A percentile compares a stretch with the other conserved stretches of the same genome.
Conservation (phyloP, 1,284 basidiomycete genomes). For the Malassezia restricta region DNA sequence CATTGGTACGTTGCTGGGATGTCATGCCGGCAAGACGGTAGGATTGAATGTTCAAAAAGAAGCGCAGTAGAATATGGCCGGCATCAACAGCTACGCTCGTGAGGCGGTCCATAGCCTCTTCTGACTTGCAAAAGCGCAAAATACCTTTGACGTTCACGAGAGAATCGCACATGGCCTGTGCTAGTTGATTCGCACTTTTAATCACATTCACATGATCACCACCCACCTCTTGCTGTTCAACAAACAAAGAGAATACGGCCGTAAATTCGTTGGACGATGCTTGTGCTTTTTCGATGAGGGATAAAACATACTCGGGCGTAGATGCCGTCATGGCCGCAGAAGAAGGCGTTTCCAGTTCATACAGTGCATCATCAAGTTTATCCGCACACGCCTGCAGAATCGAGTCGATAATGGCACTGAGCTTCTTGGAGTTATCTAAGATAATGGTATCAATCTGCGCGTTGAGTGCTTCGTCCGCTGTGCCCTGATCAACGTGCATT, state of each 20-base stretch:
- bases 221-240: conserved; percentile 66
- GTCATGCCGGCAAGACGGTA: conserved; percentile 59
- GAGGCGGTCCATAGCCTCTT: conserved; percentile 82
- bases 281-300: conserved; percentile 93
- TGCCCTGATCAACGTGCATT: conserved; percentile 70
- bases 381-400: conserved; percentile 88
- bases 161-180: conserved; percentile 82
- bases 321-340: conserved; percentile 80
- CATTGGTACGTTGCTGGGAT: conserved; percentile 64
- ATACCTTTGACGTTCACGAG: conserved; percentile 88
- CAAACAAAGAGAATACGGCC: conserved; percentile 79
- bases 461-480: conserved; percentile 76
- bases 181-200: conserved; percentile 90
- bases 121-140: conserved; percentile 76
- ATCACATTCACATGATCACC: conserved; percentile 96
- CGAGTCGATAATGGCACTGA: conserved; percentile 97
- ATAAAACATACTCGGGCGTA: conserved; percentile 92
- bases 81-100: conserved; percentile 69
- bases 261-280: conserved; percentile 93
- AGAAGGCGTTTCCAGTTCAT: conserved; percentile 89
- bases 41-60: conserved; percentile 91
- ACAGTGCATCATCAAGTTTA: conserved; percentile 92
- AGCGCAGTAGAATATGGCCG: conserved; percentile 74
- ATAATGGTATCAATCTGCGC: conserved; percentile 94
- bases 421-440: conserved; percentile 90